Base-by-base conservation (phyloP, 2,329 filamentous ascomycete species). In the Xylaria sp. region DNA sequence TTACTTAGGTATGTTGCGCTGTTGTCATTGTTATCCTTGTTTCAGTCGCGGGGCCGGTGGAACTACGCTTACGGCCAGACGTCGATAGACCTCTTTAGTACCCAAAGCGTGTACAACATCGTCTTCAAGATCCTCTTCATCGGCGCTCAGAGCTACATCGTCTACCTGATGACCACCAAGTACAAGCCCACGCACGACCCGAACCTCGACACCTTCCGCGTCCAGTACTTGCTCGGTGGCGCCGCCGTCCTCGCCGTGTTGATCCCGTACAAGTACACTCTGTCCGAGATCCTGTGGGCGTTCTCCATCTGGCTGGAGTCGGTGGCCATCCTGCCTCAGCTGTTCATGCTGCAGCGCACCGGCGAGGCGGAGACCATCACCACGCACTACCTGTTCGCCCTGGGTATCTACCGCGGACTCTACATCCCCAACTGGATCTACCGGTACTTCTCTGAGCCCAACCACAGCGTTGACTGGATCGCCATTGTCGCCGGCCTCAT, bases 371-470 rank as follows among this genome's bases (percentile, higher is more conserved):
- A 99, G 77, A 97, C 94, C n/a, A 99, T 99, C 70, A 99, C 94
- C 11, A 96, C 92, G 1, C 93, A 99, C 76, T 99, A 99, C 73
- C 83, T 99, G 39, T 96, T 96, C 69, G 93, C 95, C 13, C 81
- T 99, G 37, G 94, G 94, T 29, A 79, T 88, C 59, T 99, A 99
- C 78, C 84, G 94, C 52, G 91, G 92, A 2, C 80, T 99, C 52
- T 99, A 99, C 76, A 99, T 99, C 65, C 94, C 94, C 63, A 99
- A 99, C 78, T 99, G 94, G 94, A 86, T 97, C 67, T 97, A 91
- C 76, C 83, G 94, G 51, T 97, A 93, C 76, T 83, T 90, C 64
- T 82, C 83, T 47, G 92, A 96, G 73, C 70, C 75, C 42, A 78
- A 84, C 46, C 88, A 91, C 72, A 89, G 82, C 72, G 72, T 88